Evolutionary conservation across 2,329 filamentous ascomycete genomes (phyloP).

Genomic region (Periconia sp.): DNA sequence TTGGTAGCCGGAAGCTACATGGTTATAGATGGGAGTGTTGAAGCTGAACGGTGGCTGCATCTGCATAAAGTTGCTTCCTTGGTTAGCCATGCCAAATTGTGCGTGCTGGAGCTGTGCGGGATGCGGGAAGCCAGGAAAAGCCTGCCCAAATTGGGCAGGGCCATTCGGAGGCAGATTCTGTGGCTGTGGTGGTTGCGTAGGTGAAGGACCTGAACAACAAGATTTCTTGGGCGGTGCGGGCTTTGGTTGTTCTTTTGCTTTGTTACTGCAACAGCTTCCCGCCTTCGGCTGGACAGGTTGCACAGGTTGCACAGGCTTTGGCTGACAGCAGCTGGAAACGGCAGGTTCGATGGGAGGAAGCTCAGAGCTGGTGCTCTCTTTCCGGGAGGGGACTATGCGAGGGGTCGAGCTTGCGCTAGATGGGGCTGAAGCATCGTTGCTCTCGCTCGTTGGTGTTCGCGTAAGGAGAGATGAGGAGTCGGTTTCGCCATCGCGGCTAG

Average conservation of each 20-base stretch:
- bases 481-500: constrained; percentile 36
- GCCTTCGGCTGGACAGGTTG: constrained; percentile 16
- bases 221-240: constrained; percentile 31
- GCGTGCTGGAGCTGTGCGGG: constrained; percentile 25
- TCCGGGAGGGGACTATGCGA: constrained; percentile 34
- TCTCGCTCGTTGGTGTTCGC: constrained; percentile 40
- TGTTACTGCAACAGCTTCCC: constrained; percentile 39
- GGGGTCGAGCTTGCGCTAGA: constrained; percentile 48
- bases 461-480: constrained; percentile 37
- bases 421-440: constrained; percentile 38
- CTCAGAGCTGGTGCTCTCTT: constrained; percentile 20
- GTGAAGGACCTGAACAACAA: constrained; percentile 35
- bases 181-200: constrained; percentile 8
- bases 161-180: constrained; percentile 17
- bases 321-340: constrained; percentile 40
- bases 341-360: constrained; percentile 4
- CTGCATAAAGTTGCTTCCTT: constrained; percentile 18
- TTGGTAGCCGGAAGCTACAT: constrained; percentile 36
- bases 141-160: constrained; percentile 10
- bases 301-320: constrained; percentile 23
- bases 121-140: constrained; percentile 26
- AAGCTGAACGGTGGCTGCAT: constrained; percentile 34
- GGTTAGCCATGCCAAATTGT: constrained; percentile 25
- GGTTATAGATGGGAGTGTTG: constrained; percentile 42
- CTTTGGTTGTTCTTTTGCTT: constrained; percentile 23